Base-by-base conservation (phyloP, 2,329 filamentous ascomycete species). In the Aspergillus ochraceus region DNA sequence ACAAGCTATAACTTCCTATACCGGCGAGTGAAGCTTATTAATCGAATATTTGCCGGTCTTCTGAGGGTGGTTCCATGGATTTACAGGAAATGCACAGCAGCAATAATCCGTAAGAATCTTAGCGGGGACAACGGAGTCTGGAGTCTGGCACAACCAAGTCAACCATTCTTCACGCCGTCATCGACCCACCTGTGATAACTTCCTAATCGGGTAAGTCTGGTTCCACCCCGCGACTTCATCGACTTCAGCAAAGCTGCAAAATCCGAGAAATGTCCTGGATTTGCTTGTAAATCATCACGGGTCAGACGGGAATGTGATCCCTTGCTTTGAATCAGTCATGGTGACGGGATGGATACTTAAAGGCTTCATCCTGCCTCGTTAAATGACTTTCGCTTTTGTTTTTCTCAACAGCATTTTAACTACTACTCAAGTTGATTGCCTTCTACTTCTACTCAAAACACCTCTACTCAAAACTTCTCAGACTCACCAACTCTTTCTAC, bases 161-260 rank as follows among this genome's bases (percentile, higher is more conserved):
- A n/a, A 9, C 26, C 26, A 29, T 29, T 29, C 26, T 29, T 29
- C 26, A 29, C 26, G 26, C 26, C 26, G 26, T 29, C 26, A 29
- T 29, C 5, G 26, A 22, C 53, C 53, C 53, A 55, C 53, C 20
- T 49, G 36, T 6, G 11, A 29, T 55, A 55, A 55, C 53, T 55
- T 49, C 53, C n/a, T 55, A 49, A 55, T 26, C 53, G 39, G 53
- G 53, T 20, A 55, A 55, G 39, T 17, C 10, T 30, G n/a, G 42
- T 47, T 55, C n/a, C 52, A 47, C 26, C 17, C 6, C 32, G 32
- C 32, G 26, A 9, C 26, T 36, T 36, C 32, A 14, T 12, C 32
- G 11, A 36, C 32, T 36, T 36, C 2, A 29, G 2, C 32, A 42
- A 4, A 9, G 1, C 36, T 9, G 17, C 17, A n/a, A 42, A 42